Evolutionary conservation across 1,139 yeast genomes (phyloP), one percentile per base, ranked within the genome.

Genomic region (Arxiozyma slooffiae): DNA sequence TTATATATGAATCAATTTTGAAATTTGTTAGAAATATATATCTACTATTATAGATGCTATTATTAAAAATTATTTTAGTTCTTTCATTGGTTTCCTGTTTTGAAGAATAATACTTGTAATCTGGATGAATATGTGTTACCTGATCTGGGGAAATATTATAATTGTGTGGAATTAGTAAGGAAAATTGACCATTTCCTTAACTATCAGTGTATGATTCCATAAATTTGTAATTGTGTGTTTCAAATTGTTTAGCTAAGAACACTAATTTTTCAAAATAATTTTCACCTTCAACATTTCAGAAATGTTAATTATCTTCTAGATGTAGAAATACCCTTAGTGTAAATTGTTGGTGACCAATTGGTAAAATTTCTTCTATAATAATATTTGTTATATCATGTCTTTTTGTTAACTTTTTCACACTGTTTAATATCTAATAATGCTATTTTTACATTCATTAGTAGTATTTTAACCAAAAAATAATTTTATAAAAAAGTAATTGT

Each of bases 61-160:
- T 52, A 24, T 48, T 49, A 22, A 49, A 47, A 16, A 45, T 38
- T 23, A 21, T 45, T 41, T 23, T 24, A 30, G 41, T 41, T 38
- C 18, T 42, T 8, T 8, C 24, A 20, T 24, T 18, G 6, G 36
- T 18, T 20, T 11, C 38, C 41, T 55, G 53, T 50, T 55, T 60
- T 23, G 67, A 58, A 48, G 63, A 64, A 48, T 63, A 64, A 30
- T 68, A 67, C 48, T 57, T 59, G 53, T 66, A 63, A 44, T 63
- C 68, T 6, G 64, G 55, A 5, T 53, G 48, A 39, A 52, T 52
- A 43, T 48, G 42, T 23, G 48, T 46, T 6, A 30, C 16, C 23
- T 18, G 30, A 20, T 39, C 21, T 16, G 44, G 24, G 2, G 36
- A 9, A 30, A 21, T 39, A 38, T 47, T 38, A 23, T 51, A 41